Percentiles rank a stretch among this genome's conserved stretches.
Conservation (phyloP, 192 early-diverging fungal species). For the Mortierella hygrophila region DNA sequence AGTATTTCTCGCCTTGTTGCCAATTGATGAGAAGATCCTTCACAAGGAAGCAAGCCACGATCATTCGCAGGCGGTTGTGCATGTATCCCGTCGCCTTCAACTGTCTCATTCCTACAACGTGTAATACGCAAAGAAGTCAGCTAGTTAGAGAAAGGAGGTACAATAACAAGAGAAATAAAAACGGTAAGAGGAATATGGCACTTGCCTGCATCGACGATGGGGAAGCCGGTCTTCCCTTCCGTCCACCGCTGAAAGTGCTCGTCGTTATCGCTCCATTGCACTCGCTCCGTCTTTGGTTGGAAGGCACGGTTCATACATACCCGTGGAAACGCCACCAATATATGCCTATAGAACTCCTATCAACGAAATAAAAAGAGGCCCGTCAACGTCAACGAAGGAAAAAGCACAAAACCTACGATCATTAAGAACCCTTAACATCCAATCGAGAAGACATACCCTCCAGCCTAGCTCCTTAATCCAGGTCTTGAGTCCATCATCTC, state of each 20-base stretch:
- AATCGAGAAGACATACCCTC: conserved; percentile 46
- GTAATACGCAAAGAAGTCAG: not conserved
- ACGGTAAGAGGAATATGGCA: not conserved
- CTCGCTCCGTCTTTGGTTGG: conserved; percentile 63
- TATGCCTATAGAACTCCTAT: conserved; percentile 75
- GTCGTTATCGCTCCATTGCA: conserved; percentile 66
- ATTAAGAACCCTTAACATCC: not conserved
- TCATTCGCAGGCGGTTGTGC: conserved; percentile 81
- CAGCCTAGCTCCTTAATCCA: conserved; percentile 79
- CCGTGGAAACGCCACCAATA: conserved; percentile 71
- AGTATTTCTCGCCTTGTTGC: conserved; percentile 72
- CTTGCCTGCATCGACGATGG: conserved; percentile 73
- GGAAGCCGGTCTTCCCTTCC: conserved; percentile 73
- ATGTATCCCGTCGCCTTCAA: conserved; percentile 69
- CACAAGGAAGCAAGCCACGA: conserved; percentile 63
- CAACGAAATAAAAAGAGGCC: not conserved
- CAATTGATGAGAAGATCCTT: conserved; percentile 74
- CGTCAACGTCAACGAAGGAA: not conserved
- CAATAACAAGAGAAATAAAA: not conserved
- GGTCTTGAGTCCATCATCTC: conserved; percentile 63
- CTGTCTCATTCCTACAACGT: conserved; percentile 66
- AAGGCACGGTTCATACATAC: conserved; percentile 72
- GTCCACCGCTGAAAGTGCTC: conserved; percentile 67
- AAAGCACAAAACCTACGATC: not conserved
- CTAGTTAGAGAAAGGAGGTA: not conserved